Percentiles rank a stretch among this genome's conserved stretches.
These are phyloP conservation scores for Pythium dissimile DNA, from an alignment of 352 stramenopile genomes.

Conservation along the genomic window DNA sequence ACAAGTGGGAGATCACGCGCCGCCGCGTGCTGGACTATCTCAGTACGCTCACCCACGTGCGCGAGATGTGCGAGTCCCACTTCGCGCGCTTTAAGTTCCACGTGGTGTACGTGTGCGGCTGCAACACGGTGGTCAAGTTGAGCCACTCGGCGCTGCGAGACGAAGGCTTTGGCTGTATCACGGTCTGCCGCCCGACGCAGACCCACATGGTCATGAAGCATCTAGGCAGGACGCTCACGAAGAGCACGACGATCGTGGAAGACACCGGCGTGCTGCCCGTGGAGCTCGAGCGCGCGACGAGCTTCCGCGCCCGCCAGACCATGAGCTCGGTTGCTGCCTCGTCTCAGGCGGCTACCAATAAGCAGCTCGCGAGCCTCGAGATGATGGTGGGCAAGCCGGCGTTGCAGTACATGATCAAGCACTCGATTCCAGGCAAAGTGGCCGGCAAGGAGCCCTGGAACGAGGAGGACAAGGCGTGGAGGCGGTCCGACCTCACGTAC, in stretches of 20 bases:
- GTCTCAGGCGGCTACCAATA: conserved; percentile 15
- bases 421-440: conserved; percentile 57
- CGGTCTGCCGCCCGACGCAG: conserved; percentile 60
- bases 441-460: conserved; percentile 51
- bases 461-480: conserved; percentile 66
- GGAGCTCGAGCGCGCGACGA: conserved; percentile 63
- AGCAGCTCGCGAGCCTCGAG: conserved; percentile 32
- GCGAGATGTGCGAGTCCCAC: conserved; percentile 71
- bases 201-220: conserved; percentile 71
- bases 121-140: conserved; percentile 77
- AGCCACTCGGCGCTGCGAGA: conserved; percentile 63
- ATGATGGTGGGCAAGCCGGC: conserved; percentile 72
- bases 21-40: conserved; percentile 72
- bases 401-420: conserved; percentile 56
- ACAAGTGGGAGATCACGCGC: conserved; percentile 83
- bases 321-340: conserved; percentile 22
- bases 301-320: conserved; percentile 56
- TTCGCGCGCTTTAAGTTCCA: conserved; percentile 63
- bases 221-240: conserved; percentile 54
- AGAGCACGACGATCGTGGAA: conserved; percentile 64
- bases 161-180: conserved; percentile 69
- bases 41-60: conserved; percentile 64
- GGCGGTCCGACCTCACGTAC: conserved; percentile 55
- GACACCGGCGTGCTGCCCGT: conserved; percentile 65
- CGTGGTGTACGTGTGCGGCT: conserved; percentile 74